phyloP scores from a whole-genome alignment of 208 protist species.

The Ichthyophonus hoferi region DNA sequence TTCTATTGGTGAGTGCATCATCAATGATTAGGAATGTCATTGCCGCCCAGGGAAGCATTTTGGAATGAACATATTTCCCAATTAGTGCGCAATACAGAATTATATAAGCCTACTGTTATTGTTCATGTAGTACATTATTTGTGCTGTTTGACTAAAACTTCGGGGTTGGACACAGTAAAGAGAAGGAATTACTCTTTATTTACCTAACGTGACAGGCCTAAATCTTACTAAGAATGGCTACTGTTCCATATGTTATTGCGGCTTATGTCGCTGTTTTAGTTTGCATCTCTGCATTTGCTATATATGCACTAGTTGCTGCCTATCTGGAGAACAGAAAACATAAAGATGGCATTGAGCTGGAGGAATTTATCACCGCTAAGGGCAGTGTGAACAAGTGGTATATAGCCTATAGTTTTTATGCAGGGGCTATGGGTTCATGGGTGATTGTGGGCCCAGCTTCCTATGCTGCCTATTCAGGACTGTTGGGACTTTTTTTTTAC shows the following conservation, averaged over 20 bases:
- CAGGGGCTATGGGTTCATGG: not conserved
- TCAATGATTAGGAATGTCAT: too few species aligned
- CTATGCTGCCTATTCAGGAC: slow-evolving; percentile 17
- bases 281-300: not conserved
- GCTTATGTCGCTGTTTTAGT: not conserved
- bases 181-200: too few species aligned
- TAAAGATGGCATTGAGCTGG: not conserved
- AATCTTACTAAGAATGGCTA: not conserved
- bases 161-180: too few species aligned
- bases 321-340: not conserved
- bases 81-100: too few species aligned
- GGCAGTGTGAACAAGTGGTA: not conserved
- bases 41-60: too few species aligned
- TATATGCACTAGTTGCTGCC: not conserved
- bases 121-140: too few species aligned
- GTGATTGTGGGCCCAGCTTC: slow-evolving; percentile 15
- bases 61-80: too few species aligned
- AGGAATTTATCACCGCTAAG: slow-evolving; percentile 16
- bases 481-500: slow-evolving; percentile 4
- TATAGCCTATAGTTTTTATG: slow-evolving; percentile 25
- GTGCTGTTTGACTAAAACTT: too few species aligned
- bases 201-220: too few species aligned
- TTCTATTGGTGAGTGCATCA: too few species aligned
- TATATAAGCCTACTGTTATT: too few species aligned
- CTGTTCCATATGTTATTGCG: not conserved